phyloP scores from a whole-genome alignment of 169 alveolate genomes.

The Cryptosporidium parvum region DNA sequence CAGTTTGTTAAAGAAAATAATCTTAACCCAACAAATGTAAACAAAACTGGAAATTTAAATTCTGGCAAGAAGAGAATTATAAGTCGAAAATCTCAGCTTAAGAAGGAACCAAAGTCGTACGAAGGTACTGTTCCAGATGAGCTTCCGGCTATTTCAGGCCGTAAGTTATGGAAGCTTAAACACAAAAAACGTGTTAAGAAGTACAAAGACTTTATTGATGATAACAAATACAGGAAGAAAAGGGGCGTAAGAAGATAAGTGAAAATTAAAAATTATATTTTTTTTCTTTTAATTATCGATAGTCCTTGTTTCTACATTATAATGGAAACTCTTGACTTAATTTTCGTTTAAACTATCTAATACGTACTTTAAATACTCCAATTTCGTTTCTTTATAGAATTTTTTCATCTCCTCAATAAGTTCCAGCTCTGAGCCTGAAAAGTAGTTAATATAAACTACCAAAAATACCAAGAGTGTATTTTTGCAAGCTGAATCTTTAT shows the following conservation, averaged over 20 bases:
- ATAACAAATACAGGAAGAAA: conserved; percentile 34
- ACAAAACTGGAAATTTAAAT: neutral
- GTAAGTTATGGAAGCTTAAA: conserved; percentile 80
- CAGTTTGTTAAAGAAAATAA: conserved; percentile 49
- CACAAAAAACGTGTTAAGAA: conserved; percentile 76
- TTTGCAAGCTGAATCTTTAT: neutral
- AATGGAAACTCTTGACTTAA: neutral
- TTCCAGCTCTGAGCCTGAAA: neutral
- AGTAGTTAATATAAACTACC: neutral
- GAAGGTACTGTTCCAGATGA: conserved; percentile 76
- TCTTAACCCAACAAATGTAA: conserved; percentile 13
- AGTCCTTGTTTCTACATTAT: neutral
- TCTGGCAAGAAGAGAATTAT: conserved; percentile 2
- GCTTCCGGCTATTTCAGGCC: conserved; percentile 80
- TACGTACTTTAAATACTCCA: neutral
- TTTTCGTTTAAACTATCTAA: neutral
- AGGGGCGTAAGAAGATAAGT: conserved; percentile 18
- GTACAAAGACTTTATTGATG: conserved; percentile 66
- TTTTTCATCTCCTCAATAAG: neutral
- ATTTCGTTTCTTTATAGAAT: conserved; percentile 2
- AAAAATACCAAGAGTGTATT: neutral
- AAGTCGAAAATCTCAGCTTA: conserved; percentile 76
- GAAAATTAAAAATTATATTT: neutral
- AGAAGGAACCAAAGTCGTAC: conserved; percentile 76
- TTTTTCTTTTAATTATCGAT: neutral